These are phyloP conservation scores for Eucalyptus leucophloia DNA, from an alignment of 345 rosid species.

Conservation along the genomic window DNA sequence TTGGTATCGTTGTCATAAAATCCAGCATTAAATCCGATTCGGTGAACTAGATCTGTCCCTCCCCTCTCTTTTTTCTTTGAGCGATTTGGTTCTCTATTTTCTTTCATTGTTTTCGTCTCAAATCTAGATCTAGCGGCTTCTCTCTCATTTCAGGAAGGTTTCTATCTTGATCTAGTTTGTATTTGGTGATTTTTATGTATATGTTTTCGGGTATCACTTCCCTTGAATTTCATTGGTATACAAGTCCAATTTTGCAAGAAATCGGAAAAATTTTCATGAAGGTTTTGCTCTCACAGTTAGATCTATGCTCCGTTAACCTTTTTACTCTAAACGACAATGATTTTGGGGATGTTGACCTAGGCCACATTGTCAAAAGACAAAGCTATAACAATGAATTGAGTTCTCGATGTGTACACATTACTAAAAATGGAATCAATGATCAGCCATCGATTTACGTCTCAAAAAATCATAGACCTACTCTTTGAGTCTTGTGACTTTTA, in stretches of 20 bases:
- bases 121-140: fast-evolving
- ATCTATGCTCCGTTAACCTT: no score
- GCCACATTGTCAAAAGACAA: fast-evolving
- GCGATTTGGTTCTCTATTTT: neutral
- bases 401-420: neutral
- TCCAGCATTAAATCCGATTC: neutral
- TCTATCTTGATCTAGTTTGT: no score
- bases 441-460: fast-evolving
- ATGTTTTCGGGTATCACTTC: neutral
- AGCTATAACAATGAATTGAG: neutral
- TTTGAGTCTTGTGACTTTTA: no score
- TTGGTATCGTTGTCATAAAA: no score
- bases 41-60: neutral
- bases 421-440: neutral
- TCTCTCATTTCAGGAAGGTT: neutral
- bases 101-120: no score
- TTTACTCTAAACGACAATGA: fast-evolving
- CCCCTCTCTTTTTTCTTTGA: neutral
- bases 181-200: neutral
- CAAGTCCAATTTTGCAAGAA: neutral
- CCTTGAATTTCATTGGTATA: neutral
- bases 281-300: fast-evolving
- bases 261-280: fast-evolving
- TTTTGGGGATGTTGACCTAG: neutral
- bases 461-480: no score